Evolutionary conservation across 805 yeast species (phyloP), one percentile per base, ranked within the genome.

Genomic region (Kazachstania africana): DNA sequence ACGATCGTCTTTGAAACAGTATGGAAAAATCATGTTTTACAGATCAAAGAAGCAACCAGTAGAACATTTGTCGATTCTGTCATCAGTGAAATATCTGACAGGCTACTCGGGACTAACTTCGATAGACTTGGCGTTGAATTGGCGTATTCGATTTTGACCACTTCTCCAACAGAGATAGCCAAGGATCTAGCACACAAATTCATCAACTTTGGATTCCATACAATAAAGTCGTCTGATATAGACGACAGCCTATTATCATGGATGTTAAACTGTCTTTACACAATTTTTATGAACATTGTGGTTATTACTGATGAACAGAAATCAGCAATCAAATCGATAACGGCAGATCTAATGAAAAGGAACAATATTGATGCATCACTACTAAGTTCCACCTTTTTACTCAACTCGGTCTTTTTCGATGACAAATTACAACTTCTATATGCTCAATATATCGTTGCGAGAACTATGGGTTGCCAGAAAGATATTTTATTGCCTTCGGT

Each of bases 11-110:
- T 64, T 28, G 45, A 57, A 26, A 40, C 35, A 1, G 40, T 73
- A 1, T 63, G 73, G 63, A 28, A 24, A 0, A 54, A 60, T 25
- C 65, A 69, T 40, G 27, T 63, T 15, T 52, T 54, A 12, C 72
- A 69, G 37, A 31, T 43, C 4, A 57, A 59, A 13, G 66, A 59
- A 24, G 13, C 49, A 27, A 30, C 28, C 4, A 43, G 47, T 32
- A 21, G 34, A 15, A 28, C 15, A 1, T 53, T 45, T 28, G 33
- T 48, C 12, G 22, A 26, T 2, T n/a, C 21, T 9, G 21, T 35
- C 1, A 24, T 36, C 13, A 8, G 9, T 4, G 19, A 18, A 2
- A 16, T 37, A 3, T 2, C 14, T 4, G 17, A 27, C 4, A 27
- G 32, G 4, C 32, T 47, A 12, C 13, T 26, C 5, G 20, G 19